phyloP scores from a whole-genome alignment of 2,329 filamentous ascomycete species.

The Arthrinium phaeospermum region DNA sequence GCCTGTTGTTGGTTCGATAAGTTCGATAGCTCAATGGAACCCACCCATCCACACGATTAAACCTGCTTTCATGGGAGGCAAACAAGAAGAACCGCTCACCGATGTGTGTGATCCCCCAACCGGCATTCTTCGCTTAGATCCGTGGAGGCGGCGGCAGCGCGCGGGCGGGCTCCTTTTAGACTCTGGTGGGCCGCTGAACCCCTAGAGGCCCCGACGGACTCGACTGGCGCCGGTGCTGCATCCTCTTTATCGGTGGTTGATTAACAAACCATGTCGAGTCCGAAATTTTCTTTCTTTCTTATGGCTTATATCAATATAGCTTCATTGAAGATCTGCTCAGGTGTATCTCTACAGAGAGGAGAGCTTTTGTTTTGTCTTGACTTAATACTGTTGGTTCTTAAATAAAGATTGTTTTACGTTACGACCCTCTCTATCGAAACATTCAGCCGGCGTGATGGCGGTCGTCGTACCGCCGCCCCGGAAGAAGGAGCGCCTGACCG shows the following conservation, averaged over 20 bases:
- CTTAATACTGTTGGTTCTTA: background rate
- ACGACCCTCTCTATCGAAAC: background rate
- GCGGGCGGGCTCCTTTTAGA: background rate
- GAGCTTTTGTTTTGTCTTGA: background rate
- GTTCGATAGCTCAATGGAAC: background rate
- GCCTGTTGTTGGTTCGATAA: slow-evolving; percentile 3
- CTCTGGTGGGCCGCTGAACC: background rate
- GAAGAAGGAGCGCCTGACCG: slow-evolving; percentile 20
- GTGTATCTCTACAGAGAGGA: background rate
- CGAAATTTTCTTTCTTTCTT: background rate
- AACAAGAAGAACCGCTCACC: background rate
- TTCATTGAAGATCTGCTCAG: background rate
- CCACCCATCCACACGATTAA: background rate
- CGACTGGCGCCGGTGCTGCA: background rate
- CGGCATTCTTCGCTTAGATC: slow-evolving; percentile 15
- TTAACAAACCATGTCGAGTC: background rate
- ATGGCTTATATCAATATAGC: background rate
- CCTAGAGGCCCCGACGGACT: background rate
- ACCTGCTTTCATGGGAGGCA: background rate
- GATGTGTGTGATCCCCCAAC: background rate
- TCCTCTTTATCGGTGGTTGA: background rate
- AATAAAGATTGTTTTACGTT: background rate
- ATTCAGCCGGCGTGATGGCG: background rate
- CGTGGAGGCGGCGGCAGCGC: background rate
- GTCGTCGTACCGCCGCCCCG: background rate